Conservation (phyloP, 2,329 filamentous ascomycete genomes). For the Fusarium beomiforme region DNA sequence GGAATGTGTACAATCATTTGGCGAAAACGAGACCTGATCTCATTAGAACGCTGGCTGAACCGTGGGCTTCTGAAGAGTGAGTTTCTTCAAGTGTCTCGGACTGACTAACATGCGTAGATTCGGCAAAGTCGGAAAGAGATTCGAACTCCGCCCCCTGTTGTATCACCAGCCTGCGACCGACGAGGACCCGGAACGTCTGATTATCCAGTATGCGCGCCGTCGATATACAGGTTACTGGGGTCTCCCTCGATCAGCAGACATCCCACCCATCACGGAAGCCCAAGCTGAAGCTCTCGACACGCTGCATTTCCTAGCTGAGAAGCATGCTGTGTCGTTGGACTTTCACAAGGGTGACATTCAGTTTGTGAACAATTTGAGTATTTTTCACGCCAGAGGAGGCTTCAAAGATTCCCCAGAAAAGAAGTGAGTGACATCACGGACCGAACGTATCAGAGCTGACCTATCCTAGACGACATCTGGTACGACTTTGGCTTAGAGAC, state of each 20-base stretch:
- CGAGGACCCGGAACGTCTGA: background rate
- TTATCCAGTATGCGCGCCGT: background rate
- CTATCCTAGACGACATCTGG: no score
- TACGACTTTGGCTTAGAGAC: no score
- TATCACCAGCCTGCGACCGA: background rate
- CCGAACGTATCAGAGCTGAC: no score
- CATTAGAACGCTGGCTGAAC: background rate
- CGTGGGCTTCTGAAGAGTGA: background rate
- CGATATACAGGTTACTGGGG: background rate
- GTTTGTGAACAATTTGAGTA: no score
- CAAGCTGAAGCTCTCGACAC: background rate
- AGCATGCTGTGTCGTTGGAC: background rate
- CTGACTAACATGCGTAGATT: no score
- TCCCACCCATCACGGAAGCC: background rate
- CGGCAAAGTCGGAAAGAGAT: no score
- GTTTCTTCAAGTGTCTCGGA: no score
- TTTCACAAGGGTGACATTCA: background rate
- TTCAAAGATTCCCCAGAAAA: no score
- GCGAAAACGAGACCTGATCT: background rate
- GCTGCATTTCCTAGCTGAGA: background rate
- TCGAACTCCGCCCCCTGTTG: no score
- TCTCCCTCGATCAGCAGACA: background rate
- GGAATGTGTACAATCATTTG: no score
- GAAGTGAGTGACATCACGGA: no score
- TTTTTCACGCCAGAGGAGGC: no score